Conservation (phyloP, 108 stramenopile species). For the Epipyxis sp. region DNA sequence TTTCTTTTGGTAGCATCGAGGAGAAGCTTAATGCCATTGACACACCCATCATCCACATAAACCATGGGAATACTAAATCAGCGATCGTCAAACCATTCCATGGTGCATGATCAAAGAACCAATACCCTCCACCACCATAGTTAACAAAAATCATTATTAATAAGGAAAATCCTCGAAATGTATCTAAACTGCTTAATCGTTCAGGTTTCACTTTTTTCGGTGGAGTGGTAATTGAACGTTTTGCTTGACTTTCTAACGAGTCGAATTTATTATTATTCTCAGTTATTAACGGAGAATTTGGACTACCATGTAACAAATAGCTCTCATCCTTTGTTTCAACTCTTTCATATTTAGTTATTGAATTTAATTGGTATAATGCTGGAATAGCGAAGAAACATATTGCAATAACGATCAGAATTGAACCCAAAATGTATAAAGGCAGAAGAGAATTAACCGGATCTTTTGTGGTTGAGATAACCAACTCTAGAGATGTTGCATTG, state of each 20-base stretch:
- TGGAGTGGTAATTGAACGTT: neutral
- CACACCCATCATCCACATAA: slow-evolving; percentile 46
- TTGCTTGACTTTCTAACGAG: neutral
- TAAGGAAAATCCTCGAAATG: slow-evolving; percentile 35
- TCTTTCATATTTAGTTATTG: neutral
- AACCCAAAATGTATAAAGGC: neutral
- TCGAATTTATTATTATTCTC: slow-evolving; percentile 9
- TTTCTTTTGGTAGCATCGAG: neutral
- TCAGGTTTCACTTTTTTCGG: neutral
- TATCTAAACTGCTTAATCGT: slow-evolving; percentile 32
- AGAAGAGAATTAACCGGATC: neutral
- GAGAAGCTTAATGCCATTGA: slow-evolving; percentile 28
- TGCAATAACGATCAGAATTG: neutral
- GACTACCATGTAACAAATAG: neutral
- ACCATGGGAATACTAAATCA: slow-evolving; percentile 41
- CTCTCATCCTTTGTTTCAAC: neutral
- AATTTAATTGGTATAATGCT: neutral
- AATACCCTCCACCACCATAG: slow-evolving; percentile 46
- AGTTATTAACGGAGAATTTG: neutral
- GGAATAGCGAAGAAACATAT: neutral
- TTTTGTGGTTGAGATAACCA: neutral
- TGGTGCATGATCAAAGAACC: slow-evolving; percentile 38
- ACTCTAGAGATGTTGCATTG: neutral
- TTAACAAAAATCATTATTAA: slow-evolving; percentile 43
- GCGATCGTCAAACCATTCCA: slow-evolving; percentile 45